A percentile compares a stretch with the other conserved stretches of the same genome.
Conservation (phyloP, 2,329 filamentous ascomycete species). For the Nemania sp. region DNA sequence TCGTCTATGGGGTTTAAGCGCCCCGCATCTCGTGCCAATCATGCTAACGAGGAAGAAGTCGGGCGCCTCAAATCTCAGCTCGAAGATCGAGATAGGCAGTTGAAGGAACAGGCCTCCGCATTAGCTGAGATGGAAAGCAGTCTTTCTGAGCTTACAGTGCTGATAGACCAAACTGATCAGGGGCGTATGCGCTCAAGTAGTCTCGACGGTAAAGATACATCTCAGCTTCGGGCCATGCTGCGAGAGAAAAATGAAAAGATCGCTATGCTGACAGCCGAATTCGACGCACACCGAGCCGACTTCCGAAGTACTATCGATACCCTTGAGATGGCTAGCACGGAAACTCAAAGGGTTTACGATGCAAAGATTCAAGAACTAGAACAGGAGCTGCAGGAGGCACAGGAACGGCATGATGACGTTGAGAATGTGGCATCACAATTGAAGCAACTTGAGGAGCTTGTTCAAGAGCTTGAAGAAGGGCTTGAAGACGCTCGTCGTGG, state of each 20-base stretch:
- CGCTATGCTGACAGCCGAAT: constrained; percentile 89
- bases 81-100: constrained; percentile 84
- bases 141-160: constrained; percentile 62
- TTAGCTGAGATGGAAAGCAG: constrained; percentile 85
- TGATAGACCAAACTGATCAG: constrained; percentile 72
- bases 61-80: constrained; percentile 78
- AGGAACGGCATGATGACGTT: constrained; percentile 87
- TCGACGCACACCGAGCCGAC: constrained; percentile 93
- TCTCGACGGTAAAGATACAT: constrained; percentile 76
- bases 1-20: constrained; percentile 68
- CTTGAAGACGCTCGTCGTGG: constrained; percentile 93
- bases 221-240: constrained; percentile 82
- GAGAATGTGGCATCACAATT: constrained; percentile 90
- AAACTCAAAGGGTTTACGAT: constrained; percentile 96
- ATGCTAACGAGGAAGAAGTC: constrained; percentile 75
- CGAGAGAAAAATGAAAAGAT: constrained; percentile 98
- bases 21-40: constrained; percentile 63
- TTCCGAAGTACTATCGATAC: constrained; percentile 98
- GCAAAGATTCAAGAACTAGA: constrained; percentile 88
- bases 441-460: constrained; percentile 94
- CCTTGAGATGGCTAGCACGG: constrained; percentile 91
- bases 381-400: constrained; percentile 83
- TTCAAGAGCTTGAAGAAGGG: constrained; percentile 96
- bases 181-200: constrained; percentile 59
- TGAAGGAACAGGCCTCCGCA: constrained; percentile 87